A percentile compares a stretch with the other conserved stretches of the same genome.
These are phyloP conservation scores for Saccharata proteae DNA, from an alignment of 2,329 filamentous ascomycete genomes.

Conservation along the genomic window DNA sequence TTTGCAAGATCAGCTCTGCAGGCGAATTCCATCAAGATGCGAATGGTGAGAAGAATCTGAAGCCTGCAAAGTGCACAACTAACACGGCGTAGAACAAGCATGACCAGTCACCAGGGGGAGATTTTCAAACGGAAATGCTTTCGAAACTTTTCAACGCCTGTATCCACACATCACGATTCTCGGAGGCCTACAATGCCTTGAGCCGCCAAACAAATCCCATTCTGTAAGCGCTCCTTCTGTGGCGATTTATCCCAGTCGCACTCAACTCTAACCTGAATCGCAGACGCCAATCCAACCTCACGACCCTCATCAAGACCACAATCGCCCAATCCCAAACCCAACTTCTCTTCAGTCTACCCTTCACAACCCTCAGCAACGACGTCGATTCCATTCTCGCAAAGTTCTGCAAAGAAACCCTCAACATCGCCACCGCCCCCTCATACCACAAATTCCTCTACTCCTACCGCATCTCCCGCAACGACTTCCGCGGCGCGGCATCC, in stretches of 20 bases:
- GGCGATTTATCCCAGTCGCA: not conserved
- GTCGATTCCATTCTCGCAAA: constrained; percentile 69
- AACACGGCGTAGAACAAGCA: no score
- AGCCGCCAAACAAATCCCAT: constrained; percentile 58
- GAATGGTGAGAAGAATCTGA: constrained; percentile 19
- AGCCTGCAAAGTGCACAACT: constrained; percentile 10
- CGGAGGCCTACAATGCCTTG: constrained; percentile 70
- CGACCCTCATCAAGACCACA: constrained; percentile 44
- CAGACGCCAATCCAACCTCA: constrained; percentile 55
- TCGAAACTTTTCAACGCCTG: constrained; percentile 75
- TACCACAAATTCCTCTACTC: constrained; percentile 87
- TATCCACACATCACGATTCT: constrained; percentile 65
- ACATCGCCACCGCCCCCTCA: constrained; percentile 49
- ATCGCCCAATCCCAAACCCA: constrained; percentile 21
- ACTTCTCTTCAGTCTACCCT: constrained; percentile 58
- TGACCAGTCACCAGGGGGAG: not conserved
- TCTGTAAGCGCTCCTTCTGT: constrained; percentile 31
- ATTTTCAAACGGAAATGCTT: constrained; percentile 49
- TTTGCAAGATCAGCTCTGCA: constrained; percentile 62
- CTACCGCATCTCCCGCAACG: constrained; percentile 71
- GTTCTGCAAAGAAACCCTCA: constrained; percentile 56
- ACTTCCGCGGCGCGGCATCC: constrained; percentile 68
- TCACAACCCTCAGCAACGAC: constrained; percentile 62
- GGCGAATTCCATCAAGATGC: constrained; percentile 17
- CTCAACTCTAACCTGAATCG: not conserved